Evolutionary conservation across 202 grass and related monocot genomes (phyloP).

Genomic region (Digitaria exilis): DNA sequence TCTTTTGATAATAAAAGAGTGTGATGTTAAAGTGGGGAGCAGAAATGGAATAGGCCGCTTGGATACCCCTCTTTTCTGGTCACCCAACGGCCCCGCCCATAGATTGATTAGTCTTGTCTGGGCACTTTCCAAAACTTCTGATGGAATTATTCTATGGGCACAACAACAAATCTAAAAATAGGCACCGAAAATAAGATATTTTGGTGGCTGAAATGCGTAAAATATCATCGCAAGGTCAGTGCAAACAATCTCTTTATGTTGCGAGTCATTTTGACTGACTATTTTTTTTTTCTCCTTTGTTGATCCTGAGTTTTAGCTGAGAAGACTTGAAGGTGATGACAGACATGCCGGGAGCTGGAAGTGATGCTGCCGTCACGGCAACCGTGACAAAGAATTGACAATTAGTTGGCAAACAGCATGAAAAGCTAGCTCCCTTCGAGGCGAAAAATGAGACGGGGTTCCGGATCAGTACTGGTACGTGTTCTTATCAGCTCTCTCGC

Average conservation of each 20-base stretch:
- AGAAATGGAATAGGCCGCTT: not conserved
- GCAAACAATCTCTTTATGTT: not conserved
- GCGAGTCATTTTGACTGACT: not conserved
- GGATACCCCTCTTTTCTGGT: slow-evolving; percentile 16
- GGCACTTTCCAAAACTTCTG: slow-evolving; percentile 27
- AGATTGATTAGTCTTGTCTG: slow-evolving; percentile 6
- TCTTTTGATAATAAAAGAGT: not conserved
- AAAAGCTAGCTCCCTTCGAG: not conserved
- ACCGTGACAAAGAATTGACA: not conserved
- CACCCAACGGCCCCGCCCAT: slow-evolving; percentile 20
- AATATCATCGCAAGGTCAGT: slow-evolving; percentile 6
- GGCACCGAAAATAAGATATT: not conserved
- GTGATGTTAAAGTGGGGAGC: slow-evolving; percentile 6
- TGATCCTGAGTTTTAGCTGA: not conserved
- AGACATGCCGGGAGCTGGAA: not conserved
- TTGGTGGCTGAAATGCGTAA: not conserved
- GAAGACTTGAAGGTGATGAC: not conserved
- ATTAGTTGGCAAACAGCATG: not conserved
- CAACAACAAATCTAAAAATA: not conserved
- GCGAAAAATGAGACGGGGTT: not conserved
- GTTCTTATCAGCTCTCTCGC: slow-evolving; percentile 30
- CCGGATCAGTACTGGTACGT: slow-evolving; percentile 26
- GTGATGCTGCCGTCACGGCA: slow-evolving; percentile 23
- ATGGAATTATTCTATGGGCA: not conserved
- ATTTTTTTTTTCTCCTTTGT: not conserved